These are phyloP conservation scores for Phialemoniopsis sp. DNA, from an alignment of 2,329 filamentous ascomycete genomes.

Conservation along the genomic window DNA sequence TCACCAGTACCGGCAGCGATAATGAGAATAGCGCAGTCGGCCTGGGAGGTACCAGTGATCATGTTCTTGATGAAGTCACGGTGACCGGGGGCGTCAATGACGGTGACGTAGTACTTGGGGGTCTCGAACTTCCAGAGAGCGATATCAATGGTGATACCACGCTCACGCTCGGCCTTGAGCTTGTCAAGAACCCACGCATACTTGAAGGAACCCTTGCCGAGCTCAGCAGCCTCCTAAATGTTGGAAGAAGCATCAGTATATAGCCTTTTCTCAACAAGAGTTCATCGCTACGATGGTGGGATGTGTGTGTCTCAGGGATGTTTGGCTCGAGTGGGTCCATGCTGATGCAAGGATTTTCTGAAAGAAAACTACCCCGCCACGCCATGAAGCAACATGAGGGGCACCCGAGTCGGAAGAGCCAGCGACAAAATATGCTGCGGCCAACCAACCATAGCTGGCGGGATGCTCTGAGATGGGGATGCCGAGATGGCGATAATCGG, in stretches of 20 bases:
- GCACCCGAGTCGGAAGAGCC: constrained; percentile 17
- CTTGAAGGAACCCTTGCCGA: constrained; percentile 99
- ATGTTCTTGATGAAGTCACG: constrained; percentile 99
- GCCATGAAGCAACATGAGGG: constrained; percentile 8
- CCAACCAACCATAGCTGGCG: no score
- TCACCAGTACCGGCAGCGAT: constrained; percentile 99
- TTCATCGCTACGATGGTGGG: neutral
- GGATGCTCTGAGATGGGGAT: no score
- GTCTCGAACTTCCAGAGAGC: constrained; percentile 99
- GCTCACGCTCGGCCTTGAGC: constrained; percentile 94
- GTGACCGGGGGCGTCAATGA: constrained; percentile 98
- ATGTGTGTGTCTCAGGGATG: neutral
- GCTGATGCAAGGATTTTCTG: neutral
- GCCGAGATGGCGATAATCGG: constrained; percentile 13
- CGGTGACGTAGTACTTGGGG: constrained; percentile 94
- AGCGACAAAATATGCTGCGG: constrained; percentile 17
- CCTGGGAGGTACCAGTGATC: constrained; percentile 99
- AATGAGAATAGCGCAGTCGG: constrained; percentile 99
- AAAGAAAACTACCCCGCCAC: constrained; percentile 10
- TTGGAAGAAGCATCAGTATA: constrained; percentile 12
- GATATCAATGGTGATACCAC: constrained; percentile 99
- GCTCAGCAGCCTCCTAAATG: constrained; percentile 88
- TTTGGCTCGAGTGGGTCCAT: neutral
- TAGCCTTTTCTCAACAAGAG: neutral
- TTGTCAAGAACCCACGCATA: constrained; percentile 99